Conservation (phyloP, 2,329 filamentous ascomycete species). For the Phaeoacremonium minimum region DNA sequence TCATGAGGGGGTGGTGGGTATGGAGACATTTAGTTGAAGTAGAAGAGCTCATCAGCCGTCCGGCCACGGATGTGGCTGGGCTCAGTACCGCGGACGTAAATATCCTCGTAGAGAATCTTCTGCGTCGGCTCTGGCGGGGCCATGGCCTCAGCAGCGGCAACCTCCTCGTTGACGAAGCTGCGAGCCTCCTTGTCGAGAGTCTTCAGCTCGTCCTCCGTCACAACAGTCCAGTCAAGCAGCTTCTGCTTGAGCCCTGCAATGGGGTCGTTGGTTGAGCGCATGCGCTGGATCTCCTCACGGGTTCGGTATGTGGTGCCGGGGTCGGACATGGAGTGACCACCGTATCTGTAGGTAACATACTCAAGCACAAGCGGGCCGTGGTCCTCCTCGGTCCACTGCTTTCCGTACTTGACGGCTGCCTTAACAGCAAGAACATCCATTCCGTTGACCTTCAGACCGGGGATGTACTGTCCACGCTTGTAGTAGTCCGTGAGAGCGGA, state of each 20-base stretch:
- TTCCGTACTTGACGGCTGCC: slow-evolving; percentile 90
- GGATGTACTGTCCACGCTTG: slow-evolving; percentile 99
- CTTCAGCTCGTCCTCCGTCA: slow-evolving; percentile 94
- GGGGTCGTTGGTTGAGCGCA: slow-evolving; percentile 97
- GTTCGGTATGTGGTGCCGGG: slow-evolving; percentile 98
- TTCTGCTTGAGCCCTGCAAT: slow-evolving; percentile 98
- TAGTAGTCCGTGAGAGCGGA: slow-evolving; percentile 99
- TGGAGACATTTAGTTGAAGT: slow-evolving; percentile 56
- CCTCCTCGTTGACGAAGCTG: slow-evolving; percentile 80
- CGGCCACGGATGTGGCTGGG: slow-evolving; percentile 84
- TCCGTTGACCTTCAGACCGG: slow-evolving; percentile 97
- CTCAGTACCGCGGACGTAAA: slow-evolving; percentile 86
- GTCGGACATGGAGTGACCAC: slow-evolving; percentile 99
- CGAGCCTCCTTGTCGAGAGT: slow-evolving; percentile 90
- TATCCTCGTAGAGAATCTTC: slow-evolving; percentile 91
- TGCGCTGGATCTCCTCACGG: slow-evolving; percentile 98
- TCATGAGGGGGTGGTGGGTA: slow-evolving; percentile 1
- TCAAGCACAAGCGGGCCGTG: slow-evolving; percentile 95
- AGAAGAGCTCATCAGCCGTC: slow-evolving; percentile 89
- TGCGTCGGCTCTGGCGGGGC: slow-evolving; percentile 69
- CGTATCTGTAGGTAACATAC: slow-evolving; percentile 99
- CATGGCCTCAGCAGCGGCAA: slow-evolving; percentile 88
- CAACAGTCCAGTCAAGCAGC: slow-evolving; percentile 91
- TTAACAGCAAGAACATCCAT: slow-evolving; percentile 99
- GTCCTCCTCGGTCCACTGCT: slow-evolving; percentile 76